Evolutionary conservation across 2,329 filamentous ascomycete genomes (phyloP).

Genomic region (Akanthomyces muscarius): DNA sequence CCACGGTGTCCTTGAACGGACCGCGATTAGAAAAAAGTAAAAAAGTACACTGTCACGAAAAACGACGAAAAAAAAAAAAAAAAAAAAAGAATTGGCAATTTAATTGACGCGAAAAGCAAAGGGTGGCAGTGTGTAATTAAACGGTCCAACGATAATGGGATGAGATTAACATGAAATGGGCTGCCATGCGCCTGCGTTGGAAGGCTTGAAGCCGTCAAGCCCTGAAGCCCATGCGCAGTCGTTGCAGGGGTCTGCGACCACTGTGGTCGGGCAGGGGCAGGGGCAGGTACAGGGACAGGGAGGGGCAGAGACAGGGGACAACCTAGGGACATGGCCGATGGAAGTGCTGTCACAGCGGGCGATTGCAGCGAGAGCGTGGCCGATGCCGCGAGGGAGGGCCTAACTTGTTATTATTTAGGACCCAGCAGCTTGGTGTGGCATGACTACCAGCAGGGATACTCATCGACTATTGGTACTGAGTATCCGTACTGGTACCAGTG

Average conservation of each 20-base stretch:
- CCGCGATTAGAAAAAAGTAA: neutral
- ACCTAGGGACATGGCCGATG: too few species aligned
- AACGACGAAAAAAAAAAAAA: too few species aligned
- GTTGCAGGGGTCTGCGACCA: neutral
- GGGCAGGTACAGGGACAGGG: neutral
- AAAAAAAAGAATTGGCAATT: neutral
- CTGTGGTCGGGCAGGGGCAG: neutral
- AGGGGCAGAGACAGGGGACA: too few species aligned
- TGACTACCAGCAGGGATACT: too few species aligned
- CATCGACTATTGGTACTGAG: too few species aligned
- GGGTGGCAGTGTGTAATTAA: neutral
- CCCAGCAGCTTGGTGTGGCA: neutral
- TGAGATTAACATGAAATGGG: slow-evolving; percentile 3
- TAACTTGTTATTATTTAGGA: too few species aligned
- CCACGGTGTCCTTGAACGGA: neutral
- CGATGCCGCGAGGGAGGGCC: neutral
- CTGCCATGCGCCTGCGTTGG: neutral
- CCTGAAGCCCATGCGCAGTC: neutral
- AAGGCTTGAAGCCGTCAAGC: neutral
- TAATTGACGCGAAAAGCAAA: neutral
- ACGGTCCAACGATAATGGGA: neutral
- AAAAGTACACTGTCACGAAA: neutral
- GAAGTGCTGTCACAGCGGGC: neutral
- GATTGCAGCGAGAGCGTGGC: neutral
- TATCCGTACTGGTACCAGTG: too few species aligned